Evolutionary conservation across 179 eudicot species (phyloP), one percentile per base, ranked within the genome.

Genomic region (Silene vulgaris): DNA sequence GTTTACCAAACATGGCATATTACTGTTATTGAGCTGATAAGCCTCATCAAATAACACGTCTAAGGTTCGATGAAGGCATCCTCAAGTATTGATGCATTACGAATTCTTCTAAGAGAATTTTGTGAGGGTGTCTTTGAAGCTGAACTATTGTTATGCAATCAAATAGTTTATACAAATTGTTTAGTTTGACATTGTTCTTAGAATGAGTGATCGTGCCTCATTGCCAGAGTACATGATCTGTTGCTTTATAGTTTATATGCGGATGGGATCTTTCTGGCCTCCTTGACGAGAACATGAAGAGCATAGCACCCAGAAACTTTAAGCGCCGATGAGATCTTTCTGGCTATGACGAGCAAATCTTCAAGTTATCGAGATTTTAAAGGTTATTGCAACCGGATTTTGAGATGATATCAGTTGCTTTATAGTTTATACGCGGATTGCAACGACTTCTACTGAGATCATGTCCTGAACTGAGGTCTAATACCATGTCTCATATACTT

Each of bases 271-370:
- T 23, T 23, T 23, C 26, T 23, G 26, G 26, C 26, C 26, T 23
- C 26, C 74, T 85, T 0, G 97, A 90, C 28, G 97, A 92, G 78
- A 82, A 92, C 75, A 74, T 74, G 83, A 90, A 90, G 85, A 89
- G 90, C 71, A 76, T 89, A 5, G 88, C 80, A 11, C 90, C 93
- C 0, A 93, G 96, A 0, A 73, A 80, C 14, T 89, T 89, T 40
- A 79, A 96, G 40, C 97, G 90, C 59, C 88, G 93, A 96, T 50
- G 97, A 93, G 0, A 79, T 92, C 14, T 89, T 89, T 43, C 72
- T 9, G 56, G 78, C 30, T 89, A 84, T 37, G 94, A 90, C 56
- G 96, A 96, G 7, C 78, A 77, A 35, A 48, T 93, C 97, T 1
- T 50, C 56, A 50, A 12, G 56, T 50, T 50, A 50, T 11, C 56